These are phyloP conservation scores for Garcia nutans DNA, from an alignment of 345 rosid species.

Conservation along the genomic window DNA sequence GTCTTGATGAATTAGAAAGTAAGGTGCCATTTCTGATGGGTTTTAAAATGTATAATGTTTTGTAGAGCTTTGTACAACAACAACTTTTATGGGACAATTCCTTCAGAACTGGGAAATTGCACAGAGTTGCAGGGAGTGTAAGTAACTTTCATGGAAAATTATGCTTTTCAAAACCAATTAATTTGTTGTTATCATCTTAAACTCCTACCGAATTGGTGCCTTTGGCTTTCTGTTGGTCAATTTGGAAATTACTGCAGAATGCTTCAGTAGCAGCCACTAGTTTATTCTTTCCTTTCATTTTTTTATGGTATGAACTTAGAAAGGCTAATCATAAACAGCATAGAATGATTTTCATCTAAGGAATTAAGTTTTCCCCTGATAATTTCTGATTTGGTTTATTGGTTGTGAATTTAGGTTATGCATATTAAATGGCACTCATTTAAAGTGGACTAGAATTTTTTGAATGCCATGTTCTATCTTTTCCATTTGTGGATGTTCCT, in stretches of 20 bases:
- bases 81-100: slow-evolving; percentile 77
- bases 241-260: not conserved
- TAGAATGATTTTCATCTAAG: not conserved
- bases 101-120: slow-evolving; percentile 85
- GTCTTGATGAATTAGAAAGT: slow-evolving; percentile 5
- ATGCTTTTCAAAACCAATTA: slow-evolving; percentile 1
- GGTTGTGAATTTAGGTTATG: not conserved
- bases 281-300: not conserved
- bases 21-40: slow-evolving; percentile 24
- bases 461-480: not conserved
- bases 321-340: not conserved
- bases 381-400: not conserved
- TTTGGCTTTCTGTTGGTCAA: not conserved
- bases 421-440: too few relatives aligned
- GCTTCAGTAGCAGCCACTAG: not conserved
- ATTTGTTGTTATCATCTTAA: not conserved
- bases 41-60: slow-evolving; percentile 21
- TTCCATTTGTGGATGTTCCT: not conserved
- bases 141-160: slow-evolving; percentile 29
- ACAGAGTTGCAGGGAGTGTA: slow-evolving; percentile 74
- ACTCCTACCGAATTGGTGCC: not conserved
- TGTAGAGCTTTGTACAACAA: slow-evolving; percentile 77
- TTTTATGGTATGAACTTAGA: not conserved
- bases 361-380: not conserved
- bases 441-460: too few relatives aligned